Base-by-base conservation (phyloP, 495 filamentous ascomycete species). In the Elasticomyces elasticus region DNA sequence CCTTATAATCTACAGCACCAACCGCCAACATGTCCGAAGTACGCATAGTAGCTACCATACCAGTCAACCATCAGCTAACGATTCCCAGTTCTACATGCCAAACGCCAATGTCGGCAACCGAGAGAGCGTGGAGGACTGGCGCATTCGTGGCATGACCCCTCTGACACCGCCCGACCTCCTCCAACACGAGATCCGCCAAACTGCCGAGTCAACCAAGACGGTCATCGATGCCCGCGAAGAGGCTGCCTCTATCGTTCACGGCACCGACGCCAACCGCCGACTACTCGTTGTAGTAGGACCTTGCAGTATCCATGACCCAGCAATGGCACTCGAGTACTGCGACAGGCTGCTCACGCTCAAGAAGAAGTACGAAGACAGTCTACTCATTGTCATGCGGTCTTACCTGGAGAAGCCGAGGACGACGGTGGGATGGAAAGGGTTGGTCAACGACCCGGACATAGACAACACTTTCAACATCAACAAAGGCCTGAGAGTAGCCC, bases 401-500 rank as follows among this genome's bases (percentile, higher is more conserved):
- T 99, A 99, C 77, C 82, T 99, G 26, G 94, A 99, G 76, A 99
- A 99, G 75, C 94, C 94, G 22, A 83, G 94, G 59, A 99, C 94
- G 13, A 99, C 94, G 0, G 90, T 99, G 15, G 94, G 94, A 49
- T 99, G 94, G 94, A 99, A 99, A 73, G 94, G 94, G 13, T 76
- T 99, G 58, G 95, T 99, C 74, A 99, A 99, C 69, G 94, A 99
- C 71, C 94, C 94, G 7, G 90, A 97, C 60, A 95, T 99, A 68
- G 91, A 99, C 69, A 89, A 95, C 65, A 91, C 85, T 70, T 97
- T 96, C 80, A 82, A 95, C 70, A 97, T 99, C 73, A 99, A 97
- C 77, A 95, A 96, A 74, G 94, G 94, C 2, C 69, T 99, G 66
- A 81, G 87, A 43, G 74, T 84, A 25, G 87, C 89, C 28, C 82